Evolutionary conservation across 148 eudicot species (phyloP).

Genomic region (Camellia japonica): DNA sequence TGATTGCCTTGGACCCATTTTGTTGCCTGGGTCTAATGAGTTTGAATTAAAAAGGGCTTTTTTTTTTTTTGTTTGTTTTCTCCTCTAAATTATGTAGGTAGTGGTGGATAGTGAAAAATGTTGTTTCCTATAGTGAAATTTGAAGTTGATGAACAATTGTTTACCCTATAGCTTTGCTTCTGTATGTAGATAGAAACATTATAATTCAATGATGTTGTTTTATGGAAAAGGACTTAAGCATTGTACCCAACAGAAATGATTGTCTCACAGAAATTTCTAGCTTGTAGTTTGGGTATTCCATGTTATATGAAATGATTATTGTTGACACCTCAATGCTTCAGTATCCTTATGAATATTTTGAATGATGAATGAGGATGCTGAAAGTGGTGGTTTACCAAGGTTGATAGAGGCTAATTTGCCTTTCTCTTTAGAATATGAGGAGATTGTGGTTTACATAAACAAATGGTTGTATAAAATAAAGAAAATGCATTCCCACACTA

Average conservation of each 20-base stretch:
- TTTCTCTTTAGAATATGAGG: too few relatives aligned
- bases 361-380: too few relatives aligned
- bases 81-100: neutral
- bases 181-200: neutral
- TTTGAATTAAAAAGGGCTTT: conserved; percentile 21
- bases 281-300: too few relatives aligned
- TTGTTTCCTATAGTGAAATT: neutral
- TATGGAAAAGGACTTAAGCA: neutral
- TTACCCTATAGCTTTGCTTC: neutral
- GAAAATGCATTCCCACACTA: too few relatives aligned
- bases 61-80: neutral
- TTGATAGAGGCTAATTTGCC: too few relatives aligned
- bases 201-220: neutral
- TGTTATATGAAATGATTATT: neutral
- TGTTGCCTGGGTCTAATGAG: conserved; percentile 39
- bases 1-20: conserved; percentile 47
- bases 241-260: neutral
- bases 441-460: too few relatives aligned
- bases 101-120: neutral
- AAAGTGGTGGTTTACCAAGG: too few relatives aligned
- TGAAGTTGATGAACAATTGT: neutral
- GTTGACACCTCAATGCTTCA: neutral
- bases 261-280: neutral
- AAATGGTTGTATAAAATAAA: too few relatives aligned
- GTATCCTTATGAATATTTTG: too few relatives aligned